Percentiles rank a stretch among this genome's conserved stretches.
Conservation (phyloP, 441 rosid species). For the Syzygium syzygioides region DNA sequence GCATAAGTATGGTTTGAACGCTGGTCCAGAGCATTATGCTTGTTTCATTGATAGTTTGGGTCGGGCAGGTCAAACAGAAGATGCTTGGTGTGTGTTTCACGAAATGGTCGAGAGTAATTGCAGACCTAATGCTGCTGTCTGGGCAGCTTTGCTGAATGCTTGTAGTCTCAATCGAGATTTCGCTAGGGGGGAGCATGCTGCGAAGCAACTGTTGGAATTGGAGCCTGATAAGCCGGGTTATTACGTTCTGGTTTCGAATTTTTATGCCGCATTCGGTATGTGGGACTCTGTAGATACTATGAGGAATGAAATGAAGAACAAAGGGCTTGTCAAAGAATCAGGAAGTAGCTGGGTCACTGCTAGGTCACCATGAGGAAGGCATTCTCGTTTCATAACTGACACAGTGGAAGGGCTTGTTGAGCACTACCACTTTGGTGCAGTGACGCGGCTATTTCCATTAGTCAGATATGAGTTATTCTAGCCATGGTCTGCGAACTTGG, state of each 20-base stretch:
- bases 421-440: neutral
- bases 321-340: constrained; percentile 40
- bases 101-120: constrained; percentile 27
- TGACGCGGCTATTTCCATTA: neutral
- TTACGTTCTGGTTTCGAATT: constrained; percentile 48
- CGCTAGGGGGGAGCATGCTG: constrained; percentile 44
- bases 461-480: neutral
- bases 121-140: constrained; percentile 31
- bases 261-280: constrained; percentile 46
- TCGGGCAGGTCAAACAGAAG: constrained; percentile 52
- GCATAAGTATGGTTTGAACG: constrained; percentile 32
- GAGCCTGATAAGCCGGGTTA: constrained; percentile 36
- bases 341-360: constrained; percentile 49
- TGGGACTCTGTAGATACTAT: constrained; percentile 53
- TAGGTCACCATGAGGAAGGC: neutral
- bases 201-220: constrained; percentile 39
- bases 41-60: constrained; percentile 63
- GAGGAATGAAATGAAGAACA: constrained; percentile 41
- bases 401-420: neutral
- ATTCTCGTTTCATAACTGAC: neutral
- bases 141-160: constrained; percentile 51
- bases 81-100: constrained; percentile 44
- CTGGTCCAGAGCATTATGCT: constrained; percentile 54
- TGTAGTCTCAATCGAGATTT: constrained; percentile 47
- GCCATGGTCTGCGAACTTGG: neutral